A percentile compares a stretch with the other conserved stretches of the same genome.
phyloP scores from a whole-genome alignment of 2,329 filamentous ascomycete genomes.

The Trichoderma citrinoviride region DNA sequence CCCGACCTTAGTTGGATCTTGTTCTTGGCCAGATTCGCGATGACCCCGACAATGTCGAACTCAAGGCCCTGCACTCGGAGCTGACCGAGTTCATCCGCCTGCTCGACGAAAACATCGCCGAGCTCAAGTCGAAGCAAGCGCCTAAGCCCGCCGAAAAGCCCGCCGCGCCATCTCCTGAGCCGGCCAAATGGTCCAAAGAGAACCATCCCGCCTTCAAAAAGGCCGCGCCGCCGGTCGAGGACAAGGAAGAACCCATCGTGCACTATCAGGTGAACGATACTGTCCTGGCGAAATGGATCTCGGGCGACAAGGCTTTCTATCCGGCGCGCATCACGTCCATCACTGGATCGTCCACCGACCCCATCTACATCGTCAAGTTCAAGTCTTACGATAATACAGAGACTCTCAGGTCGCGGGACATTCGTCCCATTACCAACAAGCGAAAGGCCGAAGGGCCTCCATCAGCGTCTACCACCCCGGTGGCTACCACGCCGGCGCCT shows the following conservation, averaged over 20 bases:
- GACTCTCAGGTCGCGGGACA: constrained; percentile 76
- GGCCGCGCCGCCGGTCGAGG: constrained; percentile 41
- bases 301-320: constrained; percentile 87
- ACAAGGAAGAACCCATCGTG: constrained; percentile 53
- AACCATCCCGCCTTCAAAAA: constrained; percentile 76
- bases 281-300: constrained; percentile 85
- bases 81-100: constrained; percentile 78
- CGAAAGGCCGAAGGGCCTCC: constrained; percentile 78
- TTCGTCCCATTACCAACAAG: constrained; percentile 77
- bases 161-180: constrained; percentile 41
- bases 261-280: constrained; percentile 84
- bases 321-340: constrained; percentile 90
- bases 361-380: constrained; percentile 93
- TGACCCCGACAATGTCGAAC: constrained; percentile 76
- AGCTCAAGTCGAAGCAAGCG: constrained; percentile 59
- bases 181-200: constrained; percentile 75
- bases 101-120: constrained; percentile 75
- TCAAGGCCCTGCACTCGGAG: constrained; percentile 74
- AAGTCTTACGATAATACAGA: constrained; percentile 86
- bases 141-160: constrained; percentile 39
- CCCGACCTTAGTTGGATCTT: constrained; percentile 64
- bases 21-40: constrained; percentile 72
- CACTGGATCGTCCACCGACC: constrained; percentile 85
- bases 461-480: constrained; percentile 41
- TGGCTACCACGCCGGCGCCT: constrained; percentile 38